These are phyloP conservation scores for Stereocaulon alpinum DNA, from an alignment of 495 filamentous ascomycete species.

Conservation along the genomic window DNA sequence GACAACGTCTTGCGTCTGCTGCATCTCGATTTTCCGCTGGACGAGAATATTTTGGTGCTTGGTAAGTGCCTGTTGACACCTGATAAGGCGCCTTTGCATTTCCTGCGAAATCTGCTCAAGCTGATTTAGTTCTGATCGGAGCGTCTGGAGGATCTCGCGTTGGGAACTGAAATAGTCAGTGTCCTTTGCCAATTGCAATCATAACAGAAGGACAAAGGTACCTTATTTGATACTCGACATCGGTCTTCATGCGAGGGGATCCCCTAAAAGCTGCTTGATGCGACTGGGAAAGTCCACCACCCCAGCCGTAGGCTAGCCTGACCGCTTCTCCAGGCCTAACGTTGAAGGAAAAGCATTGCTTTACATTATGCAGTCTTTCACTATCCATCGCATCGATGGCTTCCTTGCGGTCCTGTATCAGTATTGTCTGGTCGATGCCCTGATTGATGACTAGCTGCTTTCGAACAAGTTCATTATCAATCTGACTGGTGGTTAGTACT, in stretches of 20 bases:
- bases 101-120: conserved; percentile 29
- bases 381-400: conserved; percentile 63
- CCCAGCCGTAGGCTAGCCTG: conserved; percentile 45
- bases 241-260: conserved; percentile 68
- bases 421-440: conserved; percentile 70
- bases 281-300: conserved; percentile 43
- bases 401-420: conserved; percentile 56
- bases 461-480: conserved; percentile 68
- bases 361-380: conserved; percentile 55
- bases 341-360: conserved; percentile 53
- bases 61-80: conserved; percentile 34
- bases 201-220: conserved; percentile 23
- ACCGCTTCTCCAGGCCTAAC: conserved; percentile 51
- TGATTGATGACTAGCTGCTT: conserved; percentile 77
- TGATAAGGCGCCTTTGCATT: conserved; percentile 25
- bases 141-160: conserved; percentile 33
- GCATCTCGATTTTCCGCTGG: conserved; percentile 43
- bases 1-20: conserved; percentile 47
- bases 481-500: conserved; percentile 32
- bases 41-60: conserved; percentile 35
- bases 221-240: conserved; percentile 56
- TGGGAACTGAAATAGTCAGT: conserved; percentile 31
- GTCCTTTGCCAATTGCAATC: not conserved
- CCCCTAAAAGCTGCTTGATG: conserved; percentile 42
- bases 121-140: conserved; percentile 31